phyloP scores from a whole-genome alignment of 768 basidiomycete species.

The Kwoniella mangroviensis region DNA sequence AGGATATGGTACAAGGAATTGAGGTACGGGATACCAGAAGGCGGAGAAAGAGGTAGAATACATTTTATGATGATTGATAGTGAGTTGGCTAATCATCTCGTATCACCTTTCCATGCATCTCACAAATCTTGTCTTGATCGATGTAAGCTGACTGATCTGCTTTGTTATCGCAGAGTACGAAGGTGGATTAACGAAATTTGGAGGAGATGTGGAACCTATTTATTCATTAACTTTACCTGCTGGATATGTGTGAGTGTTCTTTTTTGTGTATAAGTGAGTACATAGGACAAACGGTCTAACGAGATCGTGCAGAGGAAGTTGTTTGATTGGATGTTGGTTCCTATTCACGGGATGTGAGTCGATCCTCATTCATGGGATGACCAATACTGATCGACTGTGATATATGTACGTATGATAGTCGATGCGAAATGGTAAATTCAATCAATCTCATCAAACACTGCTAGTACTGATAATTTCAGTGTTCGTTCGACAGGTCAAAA shows the following conservation, averaged over 20 bases:
- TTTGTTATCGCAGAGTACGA: slow-evolving; percentile 28
- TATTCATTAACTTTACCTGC: slow-evolving; percentile 36
- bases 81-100: slow-evolving; percentile 9
- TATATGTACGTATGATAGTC: slow-evolving; percentile 3
- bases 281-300: too few species aligned
- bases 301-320: slow-evolving; percentile 36
- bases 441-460: not conserved
- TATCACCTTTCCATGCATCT: too few species aligned
- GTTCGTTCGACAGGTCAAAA: slow-evolving; percentile 34
- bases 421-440: slow-evolving; percentile 25
- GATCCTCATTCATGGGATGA: not conserved
- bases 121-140: not conserved
- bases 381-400: not conserved
- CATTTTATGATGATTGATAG: slow-evolving; percentile 42
- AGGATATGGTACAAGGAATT: slow-evolving; percentile 23
- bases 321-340: slow-evolving; percentile 40
- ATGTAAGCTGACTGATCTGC: not conserved
- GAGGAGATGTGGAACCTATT: slow-evolving; percentile 20
- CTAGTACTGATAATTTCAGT: not conserved
- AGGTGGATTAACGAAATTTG: slow-evolving; percentile 43
- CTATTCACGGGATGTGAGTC: slow-evolving; percentile 44
- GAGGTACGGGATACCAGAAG: slow-evolving; percentile 8
- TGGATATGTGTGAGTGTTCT: slow-evolving; percentile 41
- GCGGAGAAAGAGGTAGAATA: slow-evolving; percentile 29
- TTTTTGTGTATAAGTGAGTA: too few species aligned